Conservation (phyloP, 2,329 filamentous ascomycete species). For the Fusarium phyllophilum region DNA sequence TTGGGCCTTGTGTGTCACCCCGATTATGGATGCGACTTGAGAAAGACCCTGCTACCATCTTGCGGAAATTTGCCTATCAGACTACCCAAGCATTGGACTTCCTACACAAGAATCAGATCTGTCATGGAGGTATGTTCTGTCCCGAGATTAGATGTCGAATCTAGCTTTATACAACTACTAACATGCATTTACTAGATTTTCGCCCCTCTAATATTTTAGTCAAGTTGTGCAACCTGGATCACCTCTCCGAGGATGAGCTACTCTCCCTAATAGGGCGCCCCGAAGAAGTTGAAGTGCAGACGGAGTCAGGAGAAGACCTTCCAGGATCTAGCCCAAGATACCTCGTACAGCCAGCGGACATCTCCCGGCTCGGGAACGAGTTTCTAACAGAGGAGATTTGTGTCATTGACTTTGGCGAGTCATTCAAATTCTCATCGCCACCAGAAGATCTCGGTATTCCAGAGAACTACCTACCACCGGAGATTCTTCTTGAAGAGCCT, state of each 20-base stretch:
- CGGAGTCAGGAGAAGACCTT: conserved; percentile 2
- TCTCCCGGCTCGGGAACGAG: background rate
- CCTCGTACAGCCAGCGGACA: conserved; percentile 34
- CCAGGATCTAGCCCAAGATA: conserved; percentile 34
- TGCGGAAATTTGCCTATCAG: conserved; percentile 38
- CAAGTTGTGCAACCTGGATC: conserved; percentile 35
- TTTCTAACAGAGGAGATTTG: conserved; percentile 31
- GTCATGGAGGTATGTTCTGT: conserved; percentile 42
- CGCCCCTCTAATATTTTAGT: conserved; percentile 44
- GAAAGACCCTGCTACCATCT: background rate
- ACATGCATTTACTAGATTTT: conserved; percentile 28
- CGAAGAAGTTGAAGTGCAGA: background rate
- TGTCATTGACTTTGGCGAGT: conserved; percentile 42
- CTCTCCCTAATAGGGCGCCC: conserved; percentile 32
- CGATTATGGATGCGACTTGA: conserved; percentile 10
- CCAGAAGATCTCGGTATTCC: conserved; percentile 44
- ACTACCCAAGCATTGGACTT: conserved; percentile 34
- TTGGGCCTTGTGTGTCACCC: conserved; percentile 43
- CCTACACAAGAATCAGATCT: conserved; percentile 43
- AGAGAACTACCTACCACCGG: conserved; percentile 44
- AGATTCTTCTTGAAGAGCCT: conserved; percentile 38
- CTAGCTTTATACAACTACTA: background rate
- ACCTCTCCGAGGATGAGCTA: conserved; percentile 35
- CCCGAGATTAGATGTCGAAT: rapidly evolving
- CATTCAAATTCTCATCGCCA: conserved; percentile 20